Conservation (phyloP, 2,329 filamentous ascomycete species). For the Colletotrichum cuscutae region DNA sequence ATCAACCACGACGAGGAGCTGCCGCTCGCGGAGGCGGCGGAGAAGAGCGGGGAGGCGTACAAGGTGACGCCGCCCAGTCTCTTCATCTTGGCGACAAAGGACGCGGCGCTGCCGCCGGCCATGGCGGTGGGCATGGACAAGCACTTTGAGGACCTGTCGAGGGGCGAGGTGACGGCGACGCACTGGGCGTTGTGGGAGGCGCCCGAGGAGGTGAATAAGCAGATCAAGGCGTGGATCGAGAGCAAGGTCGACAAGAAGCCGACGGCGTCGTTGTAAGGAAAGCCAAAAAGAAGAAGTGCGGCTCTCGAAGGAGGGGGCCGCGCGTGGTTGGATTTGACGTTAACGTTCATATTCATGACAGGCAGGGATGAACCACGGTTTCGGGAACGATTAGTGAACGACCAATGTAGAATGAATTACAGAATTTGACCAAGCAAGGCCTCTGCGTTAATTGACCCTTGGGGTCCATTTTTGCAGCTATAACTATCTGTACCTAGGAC, state of each 20-base stretch:
- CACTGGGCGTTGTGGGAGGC: slow-evolving; percentile 90
- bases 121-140: slow-evolving; percentile 79
- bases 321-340: neutral
- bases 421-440: neutral
- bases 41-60: slow-evolving; percentile 38
- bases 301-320: no score
- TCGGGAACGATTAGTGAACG: neutral
- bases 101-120: slow-evolving; percentile 76
- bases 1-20: slow-evolving; percentile 83
- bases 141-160: slow-evolving; percentile 71
- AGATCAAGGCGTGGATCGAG: slow-evolving; percentile 75
- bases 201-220: slow-evolving; percentile 74
- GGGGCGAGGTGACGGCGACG: slow-evolving; percentile 71
- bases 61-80: slow-evolving; percentile 73
- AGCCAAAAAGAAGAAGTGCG: neutral
- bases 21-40: slow-evolving; percentile 65
- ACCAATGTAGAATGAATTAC: neutral
- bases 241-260: slow-evolving; percentile 33
- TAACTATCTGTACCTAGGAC: neutral
- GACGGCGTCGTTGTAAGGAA: slow-evolving; percentile 24
- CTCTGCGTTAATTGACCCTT: neutral
- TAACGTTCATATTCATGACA: neutral
- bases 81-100: slow-evolving; percentile 78
- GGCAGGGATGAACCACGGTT: neutral
- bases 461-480: neutral